These are phyloP conservation scores for Elaphomyces granulatus DNA, from an alignment of 495 filamentous ascomycete species.

Conservation along the genomic window DNA sequence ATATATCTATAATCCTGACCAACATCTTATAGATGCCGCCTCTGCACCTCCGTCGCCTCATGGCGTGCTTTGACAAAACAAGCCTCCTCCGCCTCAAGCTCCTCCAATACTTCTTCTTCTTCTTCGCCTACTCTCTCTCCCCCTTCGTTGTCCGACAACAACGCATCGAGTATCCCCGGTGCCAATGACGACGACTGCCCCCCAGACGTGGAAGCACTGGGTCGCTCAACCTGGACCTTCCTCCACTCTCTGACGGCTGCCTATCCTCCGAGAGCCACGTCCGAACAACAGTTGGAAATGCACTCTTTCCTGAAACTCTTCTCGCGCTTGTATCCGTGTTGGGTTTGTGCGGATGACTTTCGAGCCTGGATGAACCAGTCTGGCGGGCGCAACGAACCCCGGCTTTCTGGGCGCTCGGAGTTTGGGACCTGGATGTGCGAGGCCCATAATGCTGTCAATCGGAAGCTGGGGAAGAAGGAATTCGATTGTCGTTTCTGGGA, in stretches of 20 bases:
- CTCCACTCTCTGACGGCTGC: constrained; percentile 79
- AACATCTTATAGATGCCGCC: constrained; percentile 54
- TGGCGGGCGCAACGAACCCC: constrained; percentile 46
- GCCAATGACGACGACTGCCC: constrained; percentile 29
- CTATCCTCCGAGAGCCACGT: constrained; percentile 57
- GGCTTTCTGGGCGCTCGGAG: constrained; percentile 49
- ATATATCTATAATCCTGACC: constrained; percentile 2
- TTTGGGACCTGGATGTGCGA: constrained; percentile 94
- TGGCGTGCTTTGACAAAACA: constrained; percentile 56
- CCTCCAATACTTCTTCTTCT: constrained; percentile 8
- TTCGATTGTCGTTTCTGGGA: constrained; percentile 91
- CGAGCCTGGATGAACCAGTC: constrained; percentile 58
- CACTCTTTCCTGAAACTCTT: constrained; percentile 66
- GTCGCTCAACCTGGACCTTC: constrained; percentile 81
- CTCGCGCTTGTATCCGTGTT: constrained; percentile 80
- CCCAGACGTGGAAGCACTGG: constrained; percentile 59
- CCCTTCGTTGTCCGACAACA: constrained; percentile 10
- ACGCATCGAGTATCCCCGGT: constrained; percentile 7
- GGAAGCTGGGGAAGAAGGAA: constrained; percentile 74
- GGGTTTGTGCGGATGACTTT: constrained; percentile 90
- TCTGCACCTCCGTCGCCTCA: constrained; percentile 62
- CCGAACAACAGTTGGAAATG: constrained; percentile 57
- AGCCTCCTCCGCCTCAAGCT: constrained; percentile 10
- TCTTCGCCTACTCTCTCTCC: constrained; percentile 15
- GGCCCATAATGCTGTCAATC: constrained; percentile 95